Evolutionary conservation across 2,329 filamentous ascomycete species (phyloP), one percentile per base, ranked within the genome.

Genomic region (Fusarium avenaceum): DNA sequence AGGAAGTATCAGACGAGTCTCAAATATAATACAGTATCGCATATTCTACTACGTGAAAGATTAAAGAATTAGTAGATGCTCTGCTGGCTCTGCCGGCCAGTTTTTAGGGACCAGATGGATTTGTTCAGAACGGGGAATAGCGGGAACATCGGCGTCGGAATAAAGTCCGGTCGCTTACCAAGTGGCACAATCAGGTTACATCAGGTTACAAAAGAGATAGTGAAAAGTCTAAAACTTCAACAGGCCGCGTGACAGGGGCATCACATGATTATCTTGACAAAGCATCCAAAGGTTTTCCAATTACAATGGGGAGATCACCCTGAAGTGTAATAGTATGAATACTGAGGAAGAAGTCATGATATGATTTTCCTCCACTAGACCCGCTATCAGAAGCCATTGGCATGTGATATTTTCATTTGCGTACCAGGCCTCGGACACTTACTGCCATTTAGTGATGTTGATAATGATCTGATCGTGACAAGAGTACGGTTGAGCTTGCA

Each of bases 371-470:
- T 38, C 51, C 49, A 14, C 17, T 38, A 20, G 32, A 20, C 43
- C 42, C 51, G 24, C 43, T 48, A 24, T 54, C 51, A 54, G 51
- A 54, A 54, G 51, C 51, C 10, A 54, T 38, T 54, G 14, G 7
- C 51, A 54, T 54, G 51, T 49, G 51, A 48, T 22, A n/a, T 3
- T 39, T 32, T 24, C n/a, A 3, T 15, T 48, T 7, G 14, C 3
- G 4, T 28, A 22, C 42, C 8, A 20, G 20, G 46, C 51, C 51
- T 54, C 51, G 51, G 51, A 33, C 14, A 17, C 22, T 54, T 38
- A n/a, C 26, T 32, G 17, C 24, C 17, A 22, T n/a, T 32, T 33
- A n/a, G 46, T 15, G 14, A 15, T 22, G n/a, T 38, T 38, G 3
- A 38, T 10, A 20, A 30, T 26, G 9, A 54, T 54, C 43, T 22